These are phyloP conservation scores for Lachancea sp. DNA, from an alignment of 805 yeast genomes.

Conservation along the genomic window DNA sequence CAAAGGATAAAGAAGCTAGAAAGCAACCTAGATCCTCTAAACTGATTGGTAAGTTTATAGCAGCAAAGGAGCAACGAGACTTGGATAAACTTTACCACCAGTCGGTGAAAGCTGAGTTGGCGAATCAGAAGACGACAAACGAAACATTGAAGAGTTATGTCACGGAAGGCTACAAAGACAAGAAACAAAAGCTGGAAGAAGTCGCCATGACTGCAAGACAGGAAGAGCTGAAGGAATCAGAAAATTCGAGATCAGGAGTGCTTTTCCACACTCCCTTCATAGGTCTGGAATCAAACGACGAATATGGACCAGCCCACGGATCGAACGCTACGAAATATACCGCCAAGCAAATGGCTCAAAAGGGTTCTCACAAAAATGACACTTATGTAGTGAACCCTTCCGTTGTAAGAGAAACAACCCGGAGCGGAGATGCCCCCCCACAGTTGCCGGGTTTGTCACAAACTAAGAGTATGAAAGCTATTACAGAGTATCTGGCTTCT, in stretches of 20 bases:
- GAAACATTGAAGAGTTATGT: constrained; percentile 44
- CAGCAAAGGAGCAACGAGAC: constrained; percentile 41
- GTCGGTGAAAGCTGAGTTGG: constrained; percentile 35
- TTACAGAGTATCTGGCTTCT: neutral
- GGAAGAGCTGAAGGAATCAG: neutral
- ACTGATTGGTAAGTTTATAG: constrained; percentile 39
- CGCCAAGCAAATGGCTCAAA: neutral
- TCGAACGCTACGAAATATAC: neutral
- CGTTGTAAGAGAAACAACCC: no score
- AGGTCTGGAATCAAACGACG: neutral
- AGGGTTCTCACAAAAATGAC: constrained; percentile 3
- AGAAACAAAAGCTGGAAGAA: constrained; percentile 30
- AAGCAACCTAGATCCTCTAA: constrained; percentile 12
- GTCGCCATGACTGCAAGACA: neutral
- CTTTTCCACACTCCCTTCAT: neutral
- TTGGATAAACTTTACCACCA: constrained; percentile 38
- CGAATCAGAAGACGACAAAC: constrained; percentile 32
- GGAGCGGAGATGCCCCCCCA: neutral
- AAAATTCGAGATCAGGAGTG: neutral
- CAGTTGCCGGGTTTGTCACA: neutral
- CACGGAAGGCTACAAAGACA: constrained; percentile 41
- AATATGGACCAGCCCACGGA: neutral
- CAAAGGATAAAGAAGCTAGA: neutral
- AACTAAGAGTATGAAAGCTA: neutral
- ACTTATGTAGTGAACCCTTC: neutral